These are phyloP conservation scores for Diplodia seriata DNA, from an alignment of 2,329 filamentous ascomycete genomes.

Conservation along the genomic window DNA sequence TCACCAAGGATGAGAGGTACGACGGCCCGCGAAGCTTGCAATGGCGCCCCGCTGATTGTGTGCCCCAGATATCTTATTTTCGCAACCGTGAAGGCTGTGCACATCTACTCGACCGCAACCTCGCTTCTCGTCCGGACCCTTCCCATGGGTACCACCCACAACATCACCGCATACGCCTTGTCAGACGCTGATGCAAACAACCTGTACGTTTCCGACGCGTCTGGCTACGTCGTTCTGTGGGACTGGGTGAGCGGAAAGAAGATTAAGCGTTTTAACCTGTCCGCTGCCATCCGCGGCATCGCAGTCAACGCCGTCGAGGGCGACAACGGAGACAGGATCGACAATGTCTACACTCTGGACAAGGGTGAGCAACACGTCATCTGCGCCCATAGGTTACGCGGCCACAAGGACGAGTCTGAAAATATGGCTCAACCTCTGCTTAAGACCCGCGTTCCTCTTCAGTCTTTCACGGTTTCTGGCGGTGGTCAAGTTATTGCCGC, in stretches of 20 bases:
- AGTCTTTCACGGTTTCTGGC: conserved; percentile 54
- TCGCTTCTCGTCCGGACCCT: conserved; percentile 82
- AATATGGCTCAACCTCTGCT: conserved; percentile 38
- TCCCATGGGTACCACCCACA: conserved; percentile 57
- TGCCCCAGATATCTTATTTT: conserved; percentile 72
- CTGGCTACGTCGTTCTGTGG: conserved; percentile 62
- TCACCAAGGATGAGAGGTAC: conserved; percentile 64
- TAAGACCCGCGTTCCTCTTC: conserved; percentile 48
- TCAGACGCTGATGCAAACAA: conserved; percentile 59
- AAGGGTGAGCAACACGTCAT: conserved; percentile 41
- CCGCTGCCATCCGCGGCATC: conserved; percentile 46
- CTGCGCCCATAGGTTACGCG: conserved; percentile 29
- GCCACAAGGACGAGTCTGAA: conserved; percentile 23
- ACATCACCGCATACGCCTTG: conserved; percentile 59
- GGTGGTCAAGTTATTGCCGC: conserved; percentile 67
- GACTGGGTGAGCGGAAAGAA: conserved; percentile 61
- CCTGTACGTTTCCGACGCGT: conserved; percentile 61
- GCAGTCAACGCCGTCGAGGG: conserved; percentile 42
- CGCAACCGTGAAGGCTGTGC: conserved; percentile 75
- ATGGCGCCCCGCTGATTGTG: conserved; percentile 38
- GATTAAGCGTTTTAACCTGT: conserved; percentile 53
- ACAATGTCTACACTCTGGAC: conserved; percentile 51
- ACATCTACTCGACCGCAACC: conserved; percentile 80
- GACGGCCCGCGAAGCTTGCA: background rate
- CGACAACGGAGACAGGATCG: conserved; percentile 33